Percentiles rank a stretch among this genome's conserved stretches.
phyloP scores from a whole-genome alignment of 768 basidiomycete species.

The Tulasnella sp. region DNA sequence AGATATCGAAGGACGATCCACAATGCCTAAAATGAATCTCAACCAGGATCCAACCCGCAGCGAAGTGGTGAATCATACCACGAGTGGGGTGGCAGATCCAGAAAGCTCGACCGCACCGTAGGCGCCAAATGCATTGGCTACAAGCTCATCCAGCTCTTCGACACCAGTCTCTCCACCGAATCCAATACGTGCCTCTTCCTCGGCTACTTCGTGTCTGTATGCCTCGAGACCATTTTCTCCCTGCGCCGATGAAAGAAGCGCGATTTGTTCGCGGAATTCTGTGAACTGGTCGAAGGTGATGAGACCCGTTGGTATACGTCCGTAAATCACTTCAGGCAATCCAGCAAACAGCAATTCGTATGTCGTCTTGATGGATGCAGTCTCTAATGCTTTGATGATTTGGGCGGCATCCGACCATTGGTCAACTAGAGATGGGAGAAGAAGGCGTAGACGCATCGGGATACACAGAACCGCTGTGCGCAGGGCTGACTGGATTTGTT shows the following conservation, averaged over 20 bases:
- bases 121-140: neutral
- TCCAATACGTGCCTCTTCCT: neutral
- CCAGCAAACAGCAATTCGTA: constrained; percentile 4
- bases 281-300: neutral
- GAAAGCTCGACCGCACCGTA: constrained; percentile 9
- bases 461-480: neutral
- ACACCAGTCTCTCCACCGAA: constrained; percentile 14
- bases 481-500: too few species aligned
- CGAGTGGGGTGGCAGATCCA: neutral
- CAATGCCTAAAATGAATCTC: neutral
- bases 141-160: neutral
- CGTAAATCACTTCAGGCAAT: neutral
- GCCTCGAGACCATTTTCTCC: neutral
- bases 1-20: constrained; percentile 12
- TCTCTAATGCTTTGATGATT: constrained; percentile 1
- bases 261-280: neutral
- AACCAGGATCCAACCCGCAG: neutral
- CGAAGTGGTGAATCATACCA: neutral
- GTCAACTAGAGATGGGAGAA: neutral
- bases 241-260: neutral
- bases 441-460: neutral
- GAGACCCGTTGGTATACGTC: neutral
- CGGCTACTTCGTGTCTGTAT: neutral
- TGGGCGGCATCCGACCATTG: neutral
- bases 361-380: neutral